Percentiles rank a stretch among this genome's conserved stretches.
phyloP scores from a whole-genome alignment of 148 eudicot species.

The Silene conica region DNA sequence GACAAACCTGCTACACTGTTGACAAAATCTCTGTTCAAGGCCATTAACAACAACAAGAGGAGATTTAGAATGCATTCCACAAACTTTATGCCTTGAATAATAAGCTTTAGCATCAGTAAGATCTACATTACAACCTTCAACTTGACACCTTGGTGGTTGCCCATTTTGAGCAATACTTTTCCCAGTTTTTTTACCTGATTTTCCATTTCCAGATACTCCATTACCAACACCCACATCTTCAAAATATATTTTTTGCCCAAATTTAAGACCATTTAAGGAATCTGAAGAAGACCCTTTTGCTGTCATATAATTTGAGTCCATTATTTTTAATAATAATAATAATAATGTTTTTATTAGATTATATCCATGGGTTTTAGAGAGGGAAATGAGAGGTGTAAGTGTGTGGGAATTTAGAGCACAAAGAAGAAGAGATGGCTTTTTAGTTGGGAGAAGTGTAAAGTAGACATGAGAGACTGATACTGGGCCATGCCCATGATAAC shows the following conservation, averaged over 20 bases:
- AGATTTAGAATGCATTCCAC: conserved; percentile 76
- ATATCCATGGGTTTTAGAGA: conserved; percentile 31
- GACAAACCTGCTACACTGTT: conserved; percentile 88
- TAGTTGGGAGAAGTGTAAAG: conserved; percentile 36
- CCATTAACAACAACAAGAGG: conserved; percentile 66
- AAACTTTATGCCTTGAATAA: conserved; percentile 90
- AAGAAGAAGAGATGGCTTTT: conserved; percentile 13
- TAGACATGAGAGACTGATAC: conserved; percentile 27
- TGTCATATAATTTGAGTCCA: conserved; percentile 42
- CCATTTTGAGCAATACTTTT: conserved; percentile 39
- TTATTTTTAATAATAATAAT: conserved; percentile 21
- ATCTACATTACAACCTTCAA: conserved; percentile 82
- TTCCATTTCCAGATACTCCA: conserved; percentile 25
- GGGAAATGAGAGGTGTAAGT: background rate
- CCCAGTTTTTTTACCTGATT: conserved; percentile 44
- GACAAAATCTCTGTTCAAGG: conserved; percentile 82
- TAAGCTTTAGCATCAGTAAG: conserved; percentile 83
- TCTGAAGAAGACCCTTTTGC: conserved; percentile 37
- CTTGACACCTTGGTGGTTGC: conserved; percentile 87
- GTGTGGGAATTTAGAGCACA: conserved; percentile 3
- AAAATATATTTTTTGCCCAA: conserved; percentile 82
- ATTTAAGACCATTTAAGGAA: conserved; percentile 56
- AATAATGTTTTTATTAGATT: conserved; percentile 21
- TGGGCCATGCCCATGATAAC: conserved; percentile 54
- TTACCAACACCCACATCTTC: conserved; percentile 58